Base-by-base conservation (phyloP, 2,329 filamentous ascomycete genomes). In the Dendrostoma leiphaemia region DNA sequence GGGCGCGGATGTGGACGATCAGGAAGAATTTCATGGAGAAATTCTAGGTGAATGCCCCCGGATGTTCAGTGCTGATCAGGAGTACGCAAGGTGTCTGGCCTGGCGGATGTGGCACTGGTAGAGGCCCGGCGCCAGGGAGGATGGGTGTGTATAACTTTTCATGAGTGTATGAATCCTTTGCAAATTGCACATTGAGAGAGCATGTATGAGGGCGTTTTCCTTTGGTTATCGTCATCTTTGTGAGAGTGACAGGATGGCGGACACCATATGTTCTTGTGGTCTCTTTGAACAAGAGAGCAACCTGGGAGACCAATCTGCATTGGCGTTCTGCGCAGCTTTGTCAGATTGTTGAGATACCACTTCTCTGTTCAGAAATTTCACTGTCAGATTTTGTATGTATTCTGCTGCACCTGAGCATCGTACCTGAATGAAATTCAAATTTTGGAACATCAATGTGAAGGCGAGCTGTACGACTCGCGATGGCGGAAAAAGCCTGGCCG, bases 1-100 rank as follows among this genome's bases (percentile, higher is more conserved):
- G 91, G 53, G 85, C 88, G 15, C 79, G 93, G 17, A 96, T 97
- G 90, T 97, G 92, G 93, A 97, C 92, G 1, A 90, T 92, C 10
- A 77, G 89, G 59, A 89, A 81, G 78, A 91, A 89, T 61, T 74
- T 96, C 60, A 92, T 96, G 88, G 91, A 95, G 80, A 89, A 84
- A 65, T 67, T 65, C 35, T 67, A 65, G 61, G 37, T 51, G 40
- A 51, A 49, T 49, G 60, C 54, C 38, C 23, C 4, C 9, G 15
- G 38, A 9, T 4, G 19, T 34, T 8, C 5, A 6, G 9, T 23
- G 34, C 13, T 37, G 34, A 37, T 15, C n/a, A n/a, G n/a, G n/a
- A n/a, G n/a, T n/a, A n/a, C n/a, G n/a, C n/a, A n/a, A n/a, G n/a
- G n/a, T n/a, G n/a, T n/a, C n/a, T n/a, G n/a, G n/a, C n/a, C n/a